A percentile compares a stretch with the other conserved stretches of the same genome.
These are phyloP conservation scores for Podosphaera xanthii DNA, from an alignment of 2,329 filamentous ascomycete species.

Conservation along the genomic window DNA sequence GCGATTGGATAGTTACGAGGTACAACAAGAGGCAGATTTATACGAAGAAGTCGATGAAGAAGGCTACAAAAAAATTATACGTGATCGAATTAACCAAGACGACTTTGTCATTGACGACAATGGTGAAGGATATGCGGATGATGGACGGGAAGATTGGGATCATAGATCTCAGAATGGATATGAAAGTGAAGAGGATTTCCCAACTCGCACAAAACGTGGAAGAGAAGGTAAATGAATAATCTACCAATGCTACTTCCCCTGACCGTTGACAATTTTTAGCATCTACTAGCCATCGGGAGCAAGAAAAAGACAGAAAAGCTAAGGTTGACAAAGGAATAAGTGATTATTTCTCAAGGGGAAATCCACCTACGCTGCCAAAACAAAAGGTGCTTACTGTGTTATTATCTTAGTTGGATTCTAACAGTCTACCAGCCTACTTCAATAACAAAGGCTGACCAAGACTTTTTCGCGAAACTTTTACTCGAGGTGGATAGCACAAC, in stretches of 20 bases:
- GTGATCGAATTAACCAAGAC: slow-evolving; percentile 70
- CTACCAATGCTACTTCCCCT: neutral
- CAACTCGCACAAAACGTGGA: slow-evolving; percentile 27
- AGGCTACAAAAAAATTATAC: slow-evolving; percentile 88
- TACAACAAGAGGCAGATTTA: slow-evolving; percentile 61
- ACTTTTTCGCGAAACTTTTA: slow-evolving; percentile 66
- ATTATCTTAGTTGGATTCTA: slow-evolving; percentile 4
- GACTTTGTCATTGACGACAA: slow-evolving; percentile 99
- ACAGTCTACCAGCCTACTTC: slow-evolving; percentile 34
- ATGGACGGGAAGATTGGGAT: slow-evolving; percentile 84
- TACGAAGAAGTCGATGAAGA: slow-evolving; percentile 97
- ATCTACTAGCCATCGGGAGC: slow-evolving; percentile 75
- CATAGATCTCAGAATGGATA: slow-evolving; percentile 40
- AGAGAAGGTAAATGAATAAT: slow-evolving; percentile 13
- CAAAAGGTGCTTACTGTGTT: slow-evolving; percentile 40
- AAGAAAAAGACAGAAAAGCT: slow-evolving; percentile 65
- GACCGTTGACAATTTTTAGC: slow-evolving; percentile 1
- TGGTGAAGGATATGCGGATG: slow-evolving; percentile 87
- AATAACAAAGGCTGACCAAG: slow-evolving; percentile 59
- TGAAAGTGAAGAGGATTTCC: slow-evolving; percentile 49
- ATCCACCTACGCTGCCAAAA: slow-evolving; percentile 43
- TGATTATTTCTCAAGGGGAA: slow-evolving; percentile 77
- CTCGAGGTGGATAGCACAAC: slow-evolving; percentile 70
- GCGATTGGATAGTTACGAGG: slow-evolving; percentile 64
- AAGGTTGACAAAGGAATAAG: slow-evolving; percentile 80